Conservation (phyloP, 305 asterid genomes). For the Lippia alba region DNA sequence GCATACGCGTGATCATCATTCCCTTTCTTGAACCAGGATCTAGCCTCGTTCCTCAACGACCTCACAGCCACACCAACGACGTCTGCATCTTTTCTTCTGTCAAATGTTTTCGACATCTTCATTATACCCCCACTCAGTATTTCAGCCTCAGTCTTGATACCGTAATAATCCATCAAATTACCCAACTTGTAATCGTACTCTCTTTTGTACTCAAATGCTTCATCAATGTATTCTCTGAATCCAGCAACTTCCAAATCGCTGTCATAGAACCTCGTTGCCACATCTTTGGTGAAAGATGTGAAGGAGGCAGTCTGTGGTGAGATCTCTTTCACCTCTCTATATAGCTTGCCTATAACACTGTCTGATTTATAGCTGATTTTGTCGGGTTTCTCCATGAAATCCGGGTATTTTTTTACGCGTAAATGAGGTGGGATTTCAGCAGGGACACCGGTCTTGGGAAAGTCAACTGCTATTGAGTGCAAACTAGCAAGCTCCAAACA, state of each 20-base stretch:
- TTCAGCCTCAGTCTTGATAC: slow-evolving; percentile 86
- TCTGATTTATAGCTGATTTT: slow-evolving; percentile 57
- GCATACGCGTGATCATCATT: slow-evolving; percentile 53
- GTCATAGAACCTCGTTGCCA: slow-evolving; percentile 67
- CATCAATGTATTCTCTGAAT: slow-evolving; percentile 59
- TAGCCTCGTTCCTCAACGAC: slow-evolving; percentile 77
- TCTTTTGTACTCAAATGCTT: slow-evolving; percentile 65
- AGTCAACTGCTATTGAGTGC: slow-evolving; percentile 87
- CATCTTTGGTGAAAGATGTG: slow-evolving; percentile 62
- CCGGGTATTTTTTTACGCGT: slow-evolving; percentile 85
- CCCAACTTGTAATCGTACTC: slow-evolving; percentile 85
- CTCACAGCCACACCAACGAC: slow-evolving; percentile 70
- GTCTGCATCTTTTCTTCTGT: slow-evolving; percentile 75
- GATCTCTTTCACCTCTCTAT: slow-evolving; percentile 63
- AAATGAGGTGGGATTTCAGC: slow-evolving; percentile 77
- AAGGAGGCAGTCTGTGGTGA: slow-evolving; percentile 47
- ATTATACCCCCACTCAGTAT: slow-evolving; percentile 76
- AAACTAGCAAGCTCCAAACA: slow-evolving; percentile 72
- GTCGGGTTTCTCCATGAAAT: slow-evolving; percentile 94
- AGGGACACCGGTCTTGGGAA: slow-evolving; percentile 89
- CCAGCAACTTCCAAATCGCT: slow-evolving; percentile 70
- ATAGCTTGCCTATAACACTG: slow-evolving; percentile 82
- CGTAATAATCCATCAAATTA: slow-evolving; percentile 83
- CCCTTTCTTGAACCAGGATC: slow-evolving; percentile 70
- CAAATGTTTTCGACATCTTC: slow-evolving; percentile 76